phyloP scores from a whole-genome alignment of 2,329 filamentous ascomycete genomes.

The Shiraia bambusicola region DNA sequence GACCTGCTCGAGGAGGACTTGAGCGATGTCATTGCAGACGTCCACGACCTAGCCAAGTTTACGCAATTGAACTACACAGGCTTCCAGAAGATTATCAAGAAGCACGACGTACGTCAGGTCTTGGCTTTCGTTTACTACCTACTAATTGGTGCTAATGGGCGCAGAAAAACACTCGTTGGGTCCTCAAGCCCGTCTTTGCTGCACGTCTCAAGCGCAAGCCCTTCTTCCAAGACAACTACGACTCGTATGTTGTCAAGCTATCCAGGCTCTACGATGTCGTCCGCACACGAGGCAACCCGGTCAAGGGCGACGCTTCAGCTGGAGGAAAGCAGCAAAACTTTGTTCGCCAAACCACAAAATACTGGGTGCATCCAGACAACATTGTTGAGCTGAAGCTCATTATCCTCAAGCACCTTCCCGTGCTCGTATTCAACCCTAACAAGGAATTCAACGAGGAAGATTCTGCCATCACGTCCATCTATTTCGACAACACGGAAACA shows the following conservation, averaged over 20 bases:
- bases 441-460: constrained; percentile 94
- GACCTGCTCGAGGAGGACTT: constrained; percentile 90
- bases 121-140: constrained; percentile 7
- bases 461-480: constrained; percentile 95
- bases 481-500: constrained; percentile 91
- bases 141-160: constrained; percentile 17
- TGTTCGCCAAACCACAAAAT: constrained; percentile 95
- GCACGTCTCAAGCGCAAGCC: constrained; percentile 91
- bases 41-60: constrained; percentile 97
- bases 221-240: constrained; percentile 99
- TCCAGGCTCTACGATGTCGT: constrained; percentile 95
- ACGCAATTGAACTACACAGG: constrained; percentile 98
- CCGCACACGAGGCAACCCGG: constrained; percentile 86
- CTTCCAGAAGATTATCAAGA: constrained; percentile 99
- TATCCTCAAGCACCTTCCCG: constrained; percentile 94
- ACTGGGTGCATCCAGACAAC: constrained; percentile 98
- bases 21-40: constrained; percentile 97
- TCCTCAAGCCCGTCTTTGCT: constrained; percentile 93
- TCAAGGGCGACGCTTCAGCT: constrained; percentile 87
- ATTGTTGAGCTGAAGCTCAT: constrained; percentile 98
- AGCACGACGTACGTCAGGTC: constrained; percentile 75
- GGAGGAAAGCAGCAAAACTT: constrained; percentile 94
- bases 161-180: constrained; percentile 91
- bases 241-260: constrained; percentile 89
- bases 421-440: constrained; percentile 94